Percentiles rank a stretch among this genome's conserved stretches.
These are phyloP conservation scores for Cicer judaicum DNA, from an alignment of 306 rosid genomes.

Conservation along the genomic window DNA sequence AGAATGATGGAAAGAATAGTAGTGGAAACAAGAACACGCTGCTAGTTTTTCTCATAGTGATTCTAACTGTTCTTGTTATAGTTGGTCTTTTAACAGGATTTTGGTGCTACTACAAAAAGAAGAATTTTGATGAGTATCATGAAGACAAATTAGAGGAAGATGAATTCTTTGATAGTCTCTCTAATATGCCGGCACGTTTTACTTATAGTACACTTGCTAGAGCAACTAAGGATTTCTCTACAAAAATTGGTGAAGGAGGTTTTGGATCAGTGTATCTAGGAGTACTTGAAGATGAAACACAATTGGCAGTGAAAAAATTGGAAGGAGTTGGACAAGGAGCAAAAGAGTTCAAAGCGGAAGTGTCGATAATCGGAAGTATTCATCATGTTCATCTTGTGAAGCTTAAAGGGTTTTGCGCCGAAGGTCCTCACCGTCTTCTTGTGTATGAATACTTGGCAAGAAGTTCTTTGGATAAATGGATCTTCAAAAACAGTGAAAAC, in stretches of 20 bases:
- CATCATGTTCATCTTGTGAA: conserved; percentile 84
- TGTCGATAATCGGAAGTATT: conserved; percentile 86
- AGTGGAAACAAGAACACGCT: conserved; percentile 44
- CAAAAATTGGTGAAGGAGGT: conserved; percentile 90
- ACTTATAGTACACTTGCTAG: conserved; percentile 64
- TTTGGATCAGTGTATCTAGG: conserved; percentile 91
- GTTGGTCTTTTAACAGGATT: conserved; percentile 54
- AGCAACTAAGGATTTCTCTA: conserved; percentile 74
- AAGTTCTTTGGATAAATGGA: conserved; percentile 81
- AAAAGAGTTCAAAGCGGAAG: conserved; percentile 90
- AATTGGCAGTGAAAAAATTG: conserved; percentile 89
- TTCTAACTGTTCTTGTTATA: conserved; percentile 52
- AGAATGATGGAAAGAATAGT: conserved; percentile 41
- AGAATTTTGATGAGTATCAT: conserved; percentile 41
- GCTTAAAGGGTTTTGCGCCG: conserved; percentile 70
- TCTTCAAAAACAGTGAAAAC: conserved; percentile 64
- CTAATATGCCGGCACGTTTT: conserved; percentile 72
- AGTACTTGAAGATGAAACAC: conserved; percentile 71
- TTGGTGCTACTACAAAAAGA: conserved; percentile 48
- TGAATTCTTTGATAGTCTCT: conserved; percentile 70
- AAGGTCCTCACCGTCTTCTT: conserved; percentile 71
- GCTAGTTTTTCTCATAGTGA: conserved; percentile 47
- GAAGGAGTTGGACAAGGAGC: conserved; percentile 90
- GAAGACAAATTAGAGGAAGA: conserved; percentile 68
- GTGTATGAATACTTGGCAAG: conserved; percentile 78